phyloP scores from a whole-genome alignment of 306 rosid genomes.

The Lathyrus sativus region DNA sequence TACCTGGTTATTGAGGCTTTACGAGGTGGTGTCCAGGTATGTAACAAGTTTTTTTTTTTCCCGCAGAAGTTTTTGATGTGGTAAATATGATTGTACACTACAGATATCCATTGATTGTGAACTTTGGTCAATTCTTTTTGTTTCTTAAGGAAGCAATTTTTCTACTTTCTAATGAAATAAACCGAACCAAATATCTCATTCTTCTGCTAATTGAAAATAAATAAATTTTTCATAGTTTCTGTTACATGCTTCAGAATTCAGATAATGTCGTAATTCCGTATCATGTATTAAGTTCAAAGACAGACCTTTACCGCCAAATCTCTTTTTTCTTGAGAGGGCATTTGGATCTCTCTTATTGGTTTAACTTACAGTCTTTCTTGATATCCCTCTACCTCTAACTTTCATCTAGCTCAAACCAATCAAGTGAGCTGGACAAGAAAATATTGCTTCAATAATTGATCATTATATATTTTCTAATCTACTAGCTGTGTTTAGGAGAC shows the following conservation, averaged over 20 bases:
- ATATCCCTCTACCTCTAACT: background rate
- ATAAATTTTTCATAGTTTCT: constrained; percentile 20
- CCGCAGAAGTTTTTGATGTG: constrained; percentile 15
- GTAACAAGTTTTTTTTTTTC: constrained; percentile 29
- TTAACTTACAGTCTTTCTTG: background rate
- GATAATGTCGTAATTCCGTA: too few species aligned
- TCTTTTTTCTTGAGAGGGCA: background rate
- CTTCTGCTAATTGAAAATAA: constrained; percentile 21
- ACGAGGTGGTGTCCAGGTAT: constrained; percentile 97
- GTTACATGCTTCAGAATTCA: background rate
- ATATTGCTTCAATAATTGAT: constrained; percentile 15
- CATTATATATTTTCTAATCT: constrained; percentile 20
- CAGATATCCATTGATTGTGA: constrained; percentile 17
- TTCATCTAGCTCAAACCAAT: background rate
- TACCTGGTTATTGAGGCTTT: constrained; percentile 89
- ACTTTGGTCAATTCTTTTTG: constrained; percentile 20
- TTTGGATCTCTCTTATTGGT: constrained; percentile 11
- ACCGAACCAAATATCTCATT: constrained; percentile 20
- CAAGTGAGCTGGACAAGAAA: constrained; percentile 7
- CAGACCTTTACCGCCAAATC: too few species aligned
- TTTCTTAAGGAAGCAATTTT: constrained; percentile 9
- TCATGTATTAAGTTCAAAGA: background rate
- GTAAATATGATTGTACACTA: constrained; percentile 21
- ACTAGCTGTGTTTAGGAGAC: constrained; percentile 25
- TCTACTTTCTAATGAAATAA: constrained; percentile 25